These are phyloP conservation scores for Piper betle DNA, from an alignment of 164 flowering plant genomes.

Conservation along the genomic window DNA sequence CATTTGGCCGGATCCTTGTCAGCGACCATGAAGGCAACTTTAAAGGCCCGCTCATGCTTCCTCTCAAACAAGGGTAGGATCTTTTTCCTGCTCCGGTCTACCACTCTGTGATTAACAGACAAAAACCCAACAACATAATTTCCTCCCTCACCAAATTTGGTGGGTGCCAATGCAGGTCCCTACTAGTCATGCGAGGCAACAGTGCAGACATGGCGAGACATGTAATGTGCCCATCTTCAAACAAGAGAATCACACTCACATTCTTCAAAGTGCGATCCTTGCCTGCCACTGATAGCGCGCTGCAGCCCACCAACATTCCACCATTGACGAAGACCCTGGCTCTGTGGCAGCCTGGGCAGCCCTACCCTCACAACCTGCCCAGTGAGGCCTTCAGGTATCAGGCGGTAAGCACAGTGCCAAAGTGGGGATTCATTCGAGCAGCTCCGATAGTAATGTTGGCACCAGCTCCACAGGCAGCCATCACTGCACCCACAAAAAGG, in stretches of 20 bases:
- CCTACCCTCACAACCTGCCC: slow-evolving; percentile 23
- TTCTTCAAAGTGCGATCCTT: slow-evolving; percentile 55
- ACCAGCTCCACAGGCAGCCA: slow-evolving; percentile 37
- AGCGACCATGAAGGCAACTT: slow-evolving; percentile 67
- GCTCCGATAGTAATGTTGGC: slow-evolving; percentile 57
- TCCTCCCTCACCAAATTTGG: neutral
- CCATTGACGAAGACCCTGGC: slow-evolving; percentile 41
- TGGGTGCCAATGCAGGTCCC: slow-evolving; percentile 41
- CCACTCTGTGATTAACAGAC: neutral
- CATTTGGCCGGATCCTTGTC: slow-evolving; percentile 67
- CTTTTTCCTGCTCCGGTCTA: neutral
- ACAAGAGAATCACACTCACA: slow-evolving; percentile 64
- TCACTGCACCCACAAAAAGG: slow-evolving; percentile 31
- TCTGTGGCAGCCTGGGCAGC: slow-evolving; percentile 52
- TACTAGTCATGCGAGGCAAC: slow-evolving; percentile 62
- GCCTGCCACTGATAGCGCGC: slow-evolving; percentile 18
- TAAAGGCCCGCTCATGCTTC: slow-evolving; percentile 65
- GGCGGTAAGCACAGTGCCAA: slow-evolving; percentile 37
- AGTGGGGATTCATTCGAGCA: slow-evolving; percentile 48
- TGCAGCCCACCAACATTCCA: slow-evolving; percentile 20
- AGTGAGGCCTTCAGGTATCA: slow-evolving; percentile 28
- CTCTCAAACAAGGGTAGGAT: slow-evolving; percentile 76
- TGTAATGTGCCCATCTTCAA: slow-evolving; percentile 65
- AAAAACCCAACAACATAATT: neutral
- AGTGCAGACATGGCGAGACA: slow-evolving; percentile 84